Base-by-base conservation (phyloP, 108 stramenopile genomes). In the Nitzschia sp. region DNA sequence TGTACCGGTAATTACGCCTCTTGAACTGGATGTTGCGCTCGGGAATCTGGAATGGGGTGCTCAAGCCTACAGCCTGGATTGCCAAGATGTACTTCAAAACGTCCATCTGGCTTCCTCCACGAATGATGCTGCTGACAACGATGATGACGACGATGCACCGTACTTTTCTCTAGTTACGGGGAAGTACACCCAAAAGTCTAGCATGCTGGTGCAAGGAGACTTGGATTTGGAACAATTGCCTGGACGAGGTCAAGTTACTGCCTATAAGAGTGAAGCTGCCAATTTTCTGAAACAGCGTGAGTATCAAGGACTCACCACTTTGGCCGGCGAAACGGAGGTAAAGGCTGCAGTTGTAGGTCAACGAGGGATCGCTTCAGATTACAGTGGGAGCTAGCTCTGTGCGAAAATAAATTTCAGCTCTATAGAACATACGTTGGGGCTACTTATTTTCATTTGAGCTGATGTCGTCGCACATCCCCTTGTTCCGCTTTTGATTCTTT, bases 21-120 rank as follows among this genome's bases (percentile, higher is more conserved):
- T 91, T 55, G 97, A 98, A 63, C 78, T 98, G 80, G 88, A 96
- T 66, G 85, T 97, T 36, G 96, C 95, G 16, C 78, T 98, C 48
- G 93, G 90, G 15, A 73, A 73, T 38, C 54, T 82, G 57, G 88
- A 87, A 53, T 98, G 97, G 97, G 95, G 96, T 16, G 68, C 75
- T 36, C 82, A 85, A 56, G 77, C 80, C 9, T 91, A 88, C 55
- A 86, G 74, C 45, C 71, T 86, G 30, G 90, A 93, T 57, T 93
- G 90, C 50, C 77, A 82, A 34, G 95, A 96, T 61, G 80, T 86
- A 29, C 32, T 57, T 35, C 77, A 32, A 1, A 22, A 6, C 26
- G 22, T 45, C 15, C 16, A 58, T 25, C 17, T 44, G 63, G 48
- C 54, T 19, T 65, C 57, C 32, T 4, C 0, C 44, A 53, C 56